Percentiles rank a stretch among this genome's conserved stretches.
Conservation (phyloP, 805 yeast species). For the Candida michaelii region DNA sequence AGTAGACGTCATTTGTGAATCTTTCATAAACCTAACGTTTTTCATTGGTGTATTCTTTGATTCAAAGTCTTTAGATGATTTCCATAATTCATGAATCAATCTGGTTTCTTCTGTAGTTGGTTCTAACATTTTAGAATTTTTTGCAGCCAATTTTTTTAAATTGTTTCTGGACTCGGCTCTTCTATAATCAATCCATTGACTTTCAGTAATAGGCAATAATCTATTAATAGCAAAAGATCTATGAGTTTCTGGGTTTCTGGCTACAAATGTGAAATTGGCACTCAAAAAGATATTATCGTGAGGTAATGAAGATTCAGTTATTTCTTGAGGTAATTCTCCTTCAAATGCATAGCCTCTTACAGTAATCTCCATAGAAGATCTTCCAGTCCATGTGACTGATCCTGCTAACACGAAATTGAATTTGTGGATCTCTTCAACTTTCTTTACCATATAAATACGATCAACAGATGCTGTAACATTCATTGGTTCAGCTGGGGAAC, state of each 20-base stretch:
- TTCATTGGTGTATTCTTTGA: constrained; percentile 17
- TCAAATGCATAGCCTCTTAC: constrained; percentile 83
- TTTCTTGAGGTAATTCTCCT: constrained; percentile 49
- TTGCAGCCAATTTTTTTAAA: constrained; percentile 77
- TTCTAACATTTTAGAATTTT: constrained; percentile 56
- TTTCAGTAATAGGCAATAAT: constrained; percentile 69
- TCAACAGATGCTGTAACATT: constrained; percentile 96
- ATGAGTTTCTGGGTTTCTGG: constrained; percentile 91
- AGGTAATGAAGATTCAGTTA: constrained; percentile 58
- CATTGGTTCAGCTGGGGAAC: constrained; percentile 94
- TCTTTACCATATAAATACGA: constrained; percentile 81
- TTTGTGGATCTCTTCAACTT: constrained; percentile 72
- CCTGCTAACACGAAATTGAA: constrained; percentile 85
- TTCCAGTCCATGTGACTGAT: constrained; percentile 91
- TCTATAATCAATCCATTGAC: constrained; percentile 80
- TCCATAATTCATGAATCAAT: constrained; percentile 78
- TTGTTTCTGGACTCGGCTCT: constrained; percentile 90
- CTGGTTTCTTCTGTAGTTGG: constrained; percentile 70
- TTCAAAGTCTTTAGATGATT: constrained; percentile 35
- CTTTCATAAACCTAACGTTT: constrained; percentile 60
- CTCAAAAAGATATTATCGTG: constrained; percentile 73
- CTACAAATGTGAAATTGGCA: constrained; percentile 94
- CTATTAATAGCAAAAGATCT: constrained; percentile 84
- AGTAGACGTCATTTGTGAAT: constrained; percentile 71
- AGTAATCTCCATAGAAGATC: constrained; percentile 92